Conservation (phyloP, 371 early-diverging fungal genomes). For the Apophysomyces ossiformis region DNA sequence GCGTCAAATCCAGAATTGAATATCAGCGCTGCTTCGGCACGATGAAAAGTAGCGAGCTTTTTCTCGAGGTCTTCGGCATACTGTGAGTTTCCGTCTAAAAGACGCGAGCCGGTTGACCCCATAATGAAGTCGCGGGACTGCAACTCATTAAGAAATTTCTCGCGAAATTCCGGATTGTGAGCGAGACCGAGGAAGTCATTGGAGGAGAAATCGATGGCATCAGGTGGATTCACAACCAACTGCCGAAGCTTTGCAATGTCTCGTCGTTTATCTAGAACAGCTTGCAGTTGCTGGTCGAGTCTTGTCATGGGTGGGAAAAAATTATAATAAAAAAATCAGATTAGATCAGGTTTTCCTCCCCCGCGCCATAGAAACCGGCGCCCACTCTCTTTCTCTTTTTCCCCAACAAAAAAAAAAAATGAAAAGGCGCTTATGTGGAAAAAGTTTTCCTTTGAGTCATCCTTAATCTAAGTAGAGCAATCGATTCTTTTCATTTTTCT, state of each 20-base stretch:
- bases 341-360: too few relatives aligned
- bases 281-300: constrained; percentile 30
- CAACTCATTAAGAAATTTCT: constrained; percentile 52
- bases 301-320: constrained; percentile 20
- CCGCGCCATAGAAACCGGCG: too few relatives aligned
- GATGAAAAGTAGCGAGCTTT: constrained; percentile 67
- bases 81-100: constrained; percentile 76
- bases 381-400: background rate
- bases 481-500: too few relatives aligned
- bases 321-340: too few relatives aligned
- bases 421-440: too few relatives aligned
- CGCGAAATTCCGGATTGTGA: constrained; percentile 42
- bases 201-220: constrained; percentile 74
- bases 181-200: constrained; percentile 85
- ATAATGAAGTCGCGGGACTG: constrained; percentile 39
- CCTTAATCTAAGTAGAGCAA: too few relatives aligned
- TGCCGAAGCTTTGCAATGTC: constrained; percentile 48
- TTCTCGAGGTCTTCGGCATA: constrained; percentile 66
- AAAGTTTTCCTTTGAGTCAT: too few relatives aligned
- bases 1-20: constrained; percentile 90
- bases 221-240: constrained; percentile 42
- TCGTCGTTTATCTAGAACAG: constrained; percentile 34
- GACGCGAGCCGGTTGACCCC: constrained; percentile 82
- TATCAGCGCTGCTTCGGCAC: constrained; percentile 64
- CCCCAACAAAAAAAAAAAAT: constrained; percentile 7